Conservation (phyloP, 768 basidiomycete genomes). For the Phlebiopsis gigantea region DNA sequence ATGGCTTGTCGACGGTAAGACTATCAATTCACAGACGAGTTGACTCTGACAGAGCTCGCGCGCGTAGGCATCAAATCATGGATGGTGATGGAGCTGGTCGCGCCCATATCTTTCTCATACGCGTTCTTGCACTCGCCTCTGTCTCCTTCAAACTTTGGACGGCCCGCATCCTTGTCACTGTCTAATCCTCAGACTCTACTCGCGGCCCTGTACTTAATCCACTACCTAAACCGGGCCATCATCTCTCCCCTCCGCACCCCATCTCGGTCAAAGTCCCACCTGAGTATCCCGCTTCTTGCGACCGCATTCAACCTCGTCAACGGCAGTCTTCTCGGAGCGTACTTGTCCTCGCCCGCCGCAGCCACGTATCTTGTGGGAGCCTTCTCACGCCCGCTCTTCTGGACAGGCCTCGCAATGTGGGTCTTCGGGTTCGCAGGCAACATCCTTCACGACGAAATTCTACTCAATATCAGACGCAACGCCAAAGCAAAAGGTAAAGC, state of each 20-base stretch:
- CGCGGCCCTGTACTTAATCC: constrained; percentile 54
- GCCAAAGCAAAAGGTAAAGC: constrained; percentile 33
- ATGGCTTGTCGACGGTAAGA: constrained; percentile 51
- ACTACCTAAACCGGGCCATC: constrained; percentile 82
- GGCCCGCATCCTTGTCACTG: constrained; percentile 25
- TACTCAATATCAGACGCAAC: constrained; percentile 74
- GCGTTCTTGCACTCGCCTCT: constrained; percentile 46
- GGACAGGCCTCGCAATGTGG: constrained; percentile 64
- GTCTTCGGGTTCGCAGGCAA: constrained; percentile 70
- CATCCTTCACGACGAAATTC: constrained; percentile 84
- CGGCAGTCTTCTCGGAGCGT: constrained; percentile 64
- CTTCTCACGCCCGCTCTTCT: constrained; percentile 43
- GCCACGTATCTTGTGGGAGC: constrained; percentile 35
- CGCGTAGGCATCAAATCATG: constrained; percentile 44
- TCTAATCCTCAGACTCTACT: constrained; percentile 45
- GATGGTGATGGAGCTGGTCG: constrained; percentile 73
- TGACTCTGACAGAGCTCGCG: background rate
- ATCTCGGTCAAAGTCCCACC: constrained; percentile 68
- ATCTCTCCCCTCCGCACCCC: constrained; percentile 79
- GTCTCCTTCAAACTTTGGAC: constrained; percentile 26
- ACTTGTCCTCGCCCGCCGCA: constrained; percentile 56
- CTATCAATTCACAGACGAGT: constrained; percentile 13
- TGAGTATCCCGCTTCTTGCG: constrained; percentile 52
- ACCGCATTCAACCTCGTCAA: constrained; percentile 69
- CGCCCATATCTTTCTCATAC: constrained; percentile 51